phyloP scores from a whole-genome alignment of 164 flowering plant species.

The Vitis amurensis region DNA sequence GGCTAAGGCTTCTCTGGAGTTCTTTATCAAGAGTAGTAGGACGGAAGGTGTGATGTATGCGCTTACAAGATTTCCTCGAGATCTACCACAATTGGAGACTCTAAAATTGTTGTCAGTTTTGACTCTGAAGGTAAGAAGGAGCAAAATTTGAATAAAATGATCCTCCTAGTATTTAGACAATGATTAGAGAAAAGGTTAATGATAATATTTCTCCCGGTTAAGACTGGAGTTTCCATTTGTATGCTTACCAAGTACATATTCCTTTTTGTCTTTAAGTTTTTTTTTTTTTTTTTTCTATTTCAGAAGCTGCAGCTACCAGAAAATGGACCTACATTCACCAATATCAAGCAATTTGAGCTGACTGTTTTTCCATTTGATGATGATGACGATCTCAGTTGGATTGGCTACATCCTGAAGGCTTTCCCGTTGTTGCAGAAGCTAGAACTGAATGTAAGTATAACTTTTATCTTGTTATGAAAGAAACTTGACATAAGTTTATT shows the following conservation, averaged over 20 bases:
- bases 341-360: conserved; percentile 9
- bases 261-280: background rate
- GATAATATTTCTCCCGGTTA: background rate
- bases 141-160: background rate
- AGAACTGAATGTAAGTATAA: conserved; percentile 14
- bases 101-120: conserved; percentile 3
- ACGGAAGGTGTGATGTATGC: conserved; percentile 14
- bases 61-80: background rate
- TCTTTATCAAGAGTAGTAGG: background rate
- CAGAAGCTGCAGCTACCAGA: conserved; percentile 9
- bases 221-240: background rate
- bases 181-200: background rate
- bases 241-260: background rate
- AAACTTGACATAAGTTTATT: too few relatives aligned
- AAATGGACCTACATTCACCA: conserved; percentile 2
- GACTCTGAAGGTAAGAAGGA: conserved; percentile 3
- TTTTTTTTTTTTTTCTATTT: background rate
- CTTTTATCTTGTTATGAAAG: too few relatives aligned
- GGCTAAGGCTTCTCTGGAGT: conserved; percentile 8
- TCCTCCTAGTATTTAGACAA: background rate
- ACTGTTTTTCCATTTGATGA: conserved; percentile 12
- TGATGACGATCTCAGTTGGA: conserved; percentile 16
- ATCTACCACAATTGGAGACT: conserved; percentile 16
- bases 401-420: conserved; percentile 14
- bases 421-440: conserved; percentile 12